Base-by-base conservation (phyloP, 1,139 yeast genomes). In the Hanseniaspora uvarum region DNA sequence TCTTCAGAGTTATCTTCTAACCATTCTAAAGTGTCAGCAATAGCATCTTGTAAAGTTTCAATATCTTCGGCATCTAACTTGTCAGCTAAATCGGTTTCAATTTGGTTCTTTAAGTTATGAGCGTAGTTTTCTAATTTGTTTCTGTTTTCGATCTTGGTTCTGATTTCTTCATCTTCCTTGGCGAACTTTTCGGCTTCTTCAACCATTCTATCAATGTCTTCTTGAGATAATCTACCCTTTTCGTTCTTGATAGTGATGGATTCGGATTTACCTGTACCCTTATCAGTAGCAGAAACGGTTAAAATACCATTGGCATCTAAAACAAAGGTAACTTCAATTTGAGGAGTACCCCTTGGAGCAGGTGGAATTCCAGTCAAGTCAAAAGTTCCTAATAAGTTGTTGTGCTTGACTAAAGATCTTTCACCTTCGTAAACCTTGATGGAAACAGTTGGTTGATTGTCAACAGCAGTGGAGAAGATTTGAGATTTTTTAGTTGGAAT, bases 341-440 rank as follows among this genome's bases (percentile, higher is more conserved):
- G 96, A 65, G 96, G 96, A 60, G 83, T 87, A 75, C 96, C 96
- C 76, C 95, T 86, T 73, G 95, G 96, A 57, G 96, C 89, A 62
- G 96, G 94, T 67, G 96, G 96, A 65, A 88, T 86, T 70, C 94
- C 94, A 58, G 86, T 81, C 65, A 88, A 80, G 73, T 88, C 96
- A 69, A 88, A 88, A 76, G 87, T 87, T 70, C 96, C 96, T 64
- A 88, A 80, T 68, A 83, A 75, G 77, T 88, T 88, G 81, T 88
- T 88, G 74, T 88, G 96, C 78, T 86, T 86, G 62, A 89, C 87
- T 79, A 86, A 77, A 57, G 95, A 86, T 75, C 96, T 86, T 77
- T 88, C 96, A 78, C 96, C 96, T 75, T 88, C 96, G 68, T 74
- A 88, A 57, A 88, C 95, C 76, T 87, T 94, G 71, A 88, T 88